Evolutionary conservation across 441 rosid genomes (phyloP).

Genomic region (Biscutella auriculata): DNA sequence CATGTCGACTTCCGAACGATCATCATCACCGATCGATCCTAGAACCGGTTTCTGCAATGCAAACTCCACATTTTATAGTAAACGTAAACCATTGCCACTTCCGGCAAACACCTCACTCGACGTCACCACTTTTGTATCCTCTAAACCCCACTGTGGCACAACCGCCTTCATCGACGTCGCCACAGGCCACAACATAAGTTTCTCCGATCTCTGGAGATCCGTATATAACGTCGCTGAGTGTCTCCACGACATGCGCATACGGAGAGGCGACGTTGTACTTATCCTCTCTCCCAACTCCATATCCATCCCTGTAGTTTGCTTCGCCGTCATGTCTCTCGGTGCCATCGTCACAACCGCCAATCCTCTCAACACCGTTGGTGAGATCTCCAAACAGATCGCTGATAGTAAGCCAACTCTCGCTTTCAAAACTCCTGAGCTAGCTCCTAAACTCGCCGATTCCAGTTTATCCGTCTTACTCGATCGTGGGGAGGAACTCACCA

Average conservation of each 20-base stretch:
- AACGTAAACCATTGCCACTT: slow-evolving; percentile 38
- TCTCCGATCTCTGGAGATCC: slow-evolving; percentile 52
- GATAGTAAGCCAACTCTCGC: slow-evolving; percentile 52
- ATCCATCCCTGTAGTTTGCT: slow-evolving; percentile 62
- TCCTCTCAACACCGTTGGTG: slow-evolving; percentile 61
- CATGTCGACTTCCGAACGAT: too few relatives aligned
- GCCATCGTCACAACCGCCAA: slow-evolving; percentile 77
- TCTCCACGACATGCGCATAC: slow-evolving; percentile 45
- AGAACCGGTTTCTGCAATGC: slow-evolving; percentile 54
- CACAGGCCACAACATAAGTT: slow-evolving; percentile 46
- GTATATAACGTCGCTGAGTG: slow-evolving; percentile 50
- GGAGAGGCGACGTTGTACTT: slow-evolving; percentile 61
- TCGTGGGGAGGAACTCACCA: neutral
- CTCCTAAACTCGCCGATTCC: slow-evolving; percentile 34
- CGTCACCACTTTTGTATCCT: slow-evolving; percentile 66
- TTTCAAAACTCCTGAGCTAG: slow-evolving; percentile 40
- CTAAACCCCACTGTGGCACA: slow-evolving; percentile 55
- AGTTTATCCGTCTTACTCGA: slow-evolving; percentile 42
- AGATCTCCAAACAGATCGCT: slow-evolving; percentile 47
- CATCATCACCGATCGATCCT: neutral
- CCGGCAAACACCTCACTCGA: slow-evolving; percentile 43
- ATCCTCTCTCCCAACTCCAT: slow-evolving; percentile 76
- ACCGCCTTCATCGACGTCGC: slow-evolving; percentile 68
- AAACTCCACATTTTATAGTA: slow-evolving; percentile 54
- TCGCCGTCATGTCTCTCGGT: slow-evolving; percentile 79